These are phyloP conservation scores for Calocera viscosa DNA, from an alignment of 768 basidiomycete species.

Conservation along the genomic window DNA sequence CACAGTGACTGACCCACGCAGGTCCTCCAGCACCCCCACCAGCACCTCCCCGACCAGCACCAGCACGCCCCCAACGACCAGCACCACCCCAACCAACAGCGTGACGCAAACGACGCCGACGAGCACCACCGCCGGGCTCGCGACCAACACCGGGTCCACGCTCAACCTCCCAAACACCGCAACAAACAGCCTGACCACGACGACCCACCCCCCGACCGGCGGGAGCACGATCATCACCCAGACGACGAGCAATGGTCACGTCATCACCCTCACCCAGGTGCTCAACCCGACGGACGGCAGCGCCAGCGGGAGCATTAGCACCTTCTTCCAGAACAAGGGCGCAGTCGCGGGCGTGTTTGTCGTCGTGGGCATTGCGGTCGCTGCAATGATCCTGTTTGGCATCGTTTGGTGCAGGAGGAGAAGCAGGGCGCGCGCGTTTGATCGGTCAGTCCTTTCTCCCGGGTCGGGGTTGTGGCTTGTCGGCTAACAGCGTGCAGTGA, in stretches of 20 bases:
- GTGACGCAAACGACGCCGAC: background rate
- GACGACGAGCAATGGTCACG: background rate
- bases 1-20: background rate
- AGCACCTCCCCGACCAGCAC: background rate
- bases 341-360: conserved; percentile 66
- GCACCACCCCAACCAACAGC: background rate
- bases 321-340: conserved; percentile 69
- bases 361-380: conserved; percentile 53
- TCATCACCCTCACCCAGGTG: conserved; percentile 1
- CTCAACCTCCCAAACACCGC: background rate
- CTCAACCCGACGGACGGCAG: conserved; percentile 2
- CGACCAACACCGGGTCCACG: background rate
- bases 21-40: background rate
- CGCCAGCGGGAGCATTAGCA: conserved; percentile 21
- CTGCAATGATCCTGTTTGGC: conserved; percentile 36
- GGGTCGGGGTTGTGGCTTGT: background rate
- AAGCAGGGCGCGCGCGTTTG: background rate
- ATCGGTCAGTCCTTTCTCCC: background rate
- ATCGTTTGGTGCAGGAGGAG: conserved; percentile 23
- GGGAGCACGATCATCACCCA: background rate
- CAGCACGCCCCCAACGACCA: no score
- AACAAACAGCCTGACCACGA: background rate
- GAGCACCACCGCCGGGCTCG: background rate
- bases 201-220: background rate
- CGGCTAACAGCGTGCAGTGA: background rate